A percentile compares a stretch with the other conserved stretches of the same genome.
Conservation (phyloP, 129 eudicot genomes). For the Scalesia atractyloides region DNA sequence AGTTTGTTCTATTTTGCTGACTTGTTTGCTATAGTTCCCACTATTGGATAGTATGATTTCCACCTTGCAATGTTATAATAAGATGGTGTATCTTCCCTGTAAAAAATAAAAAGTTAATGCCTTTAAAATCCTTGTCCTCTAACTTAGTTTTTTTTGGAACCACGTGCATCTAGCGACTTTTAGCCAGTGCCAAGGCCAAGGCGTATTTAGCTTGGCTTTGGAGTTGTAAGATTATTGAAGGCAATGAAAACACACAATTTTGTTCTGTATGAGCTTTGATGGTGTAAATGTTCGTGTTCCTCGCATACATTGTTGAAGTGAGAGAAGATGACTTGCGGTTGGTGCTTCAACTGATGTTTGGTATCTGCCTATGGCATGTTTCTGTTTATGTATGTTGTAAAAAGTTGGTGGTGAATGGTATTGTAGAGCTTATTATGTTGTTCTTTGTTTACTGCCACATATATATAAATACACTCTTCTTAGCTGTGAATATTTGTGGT, state of each 20-base stretch:
- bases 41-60: not conserved
- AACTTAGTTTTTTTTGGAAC: too few species aligned
- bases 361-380: conserved; percentile 22
- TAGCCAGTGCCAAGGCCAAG: not conserved
- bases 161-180: too few species aligned
- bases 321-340: conserved; percentile 1
- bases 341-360: conserved; percentile 23
- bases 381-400: conserved; percentile 21
- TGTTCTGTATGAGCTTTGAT: conserved; percentile 36
- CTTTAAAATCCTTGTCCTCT: not conserved
- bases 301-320: conserved; percentile 18
- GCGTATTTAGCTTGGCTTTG: not conserved
- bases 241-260: conserved; percentile 40
- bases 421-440: conserved; percentile 40
- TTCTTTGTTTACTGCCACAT: conserved; percentile 38
- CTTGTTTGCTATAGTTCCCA: not conserved
- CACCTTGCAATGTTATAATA: not conserved
- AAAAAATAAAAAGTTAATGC: too few species aligned
- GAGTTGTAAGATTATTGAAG: conserved; percentile 20
- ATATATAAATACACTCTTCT: conserved; percentile 20
- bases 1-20: not conserved
- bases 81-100: too few species aligned
- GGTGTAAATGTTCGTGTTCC: not conserved
- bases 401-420: conserved; percentile 33
- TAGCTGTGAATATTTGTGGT: conserved; percentile 59